Percentiles rank a stretch among this genome's conserved stretches.
phyloP scores from a whole-genome alignment of 83 land plant species.

The Picea mariana region DNA sequence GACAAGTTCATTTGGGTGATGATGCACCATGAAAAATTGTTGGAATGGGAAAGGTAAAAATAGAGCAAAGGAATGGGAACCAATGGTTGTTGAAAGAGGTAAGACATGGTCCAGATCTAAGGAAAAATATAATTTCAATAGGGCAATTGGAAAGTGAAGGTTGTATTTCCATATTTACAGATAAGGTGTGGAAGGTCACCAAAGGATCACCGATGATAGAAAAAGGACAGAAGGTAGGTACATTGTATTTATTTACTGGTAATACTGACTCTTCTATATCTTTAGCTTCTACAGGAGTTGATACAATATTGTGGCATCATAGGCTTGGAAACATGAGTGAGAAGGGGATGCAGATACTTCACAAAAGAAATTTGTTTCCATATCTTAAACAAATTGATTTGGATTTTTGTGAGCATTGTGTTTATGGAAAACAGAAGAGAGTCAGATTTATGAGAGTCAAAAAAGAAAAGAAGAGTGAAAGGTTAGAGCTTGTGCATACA shows the following conservation, averaged over 20 bases:
- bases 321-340: neutral
- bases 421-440: neutral
- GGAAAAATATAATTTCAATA: no score
- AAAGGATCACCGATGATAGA: neutral
- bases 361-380: neutral
- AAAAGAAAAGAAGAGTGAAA: no score
- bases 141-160: no score
- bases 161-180: no score
- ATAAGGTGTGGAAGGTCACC: neutral
- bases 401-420: neutral
- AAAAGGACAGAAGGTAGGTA: neutral
- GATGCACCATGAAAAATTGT: no score
- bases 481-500: no score
- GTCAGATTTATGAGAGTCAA: no score
- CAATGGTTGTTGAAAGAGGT: no score
- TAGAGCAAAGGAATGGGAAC: no score
- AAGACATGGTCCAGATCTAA: no score
- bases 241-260: neutral
- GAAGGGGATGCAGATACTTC: neutral
- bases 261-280: neutral
- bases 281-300: neutral
- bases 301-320: neutral
- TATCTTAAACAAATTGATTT: neutral
- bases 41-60: no score
- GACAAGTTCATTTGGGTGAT: no score